These are phyloP conservation scores for Pachysandra terminalis DNA, from an alignment of 164 flowering plant genomes.

Conservation along the genomic window DNA sequence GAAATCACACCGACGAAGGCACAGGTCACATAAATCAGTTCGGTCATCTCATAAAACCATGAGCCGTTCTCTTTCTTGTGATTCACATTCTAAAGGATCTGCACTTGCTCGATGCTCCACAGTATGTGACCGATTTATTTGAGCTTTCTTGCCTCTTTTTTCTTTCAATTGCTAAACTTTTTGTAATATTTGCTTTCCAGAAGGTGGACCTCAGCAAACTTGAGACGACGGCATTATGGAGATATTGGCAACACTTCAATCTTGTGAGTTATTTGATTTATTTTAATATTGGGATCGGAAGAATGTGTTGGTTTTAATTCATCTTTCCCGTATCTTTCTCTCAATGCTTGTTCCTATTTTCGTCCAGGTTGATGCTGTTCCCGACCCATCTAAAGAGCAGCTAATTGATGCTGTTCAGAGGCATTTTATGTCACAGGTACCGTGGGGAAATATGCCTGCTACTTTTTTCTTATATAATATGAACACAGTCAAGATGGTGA, in stretches of 20 bases:
- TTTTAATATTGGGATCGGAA: background rate
- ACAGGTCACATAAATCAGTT: conserved; percentile 53
- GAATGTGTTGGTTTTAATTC: background rate
- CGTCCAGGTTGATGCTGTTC: conserved; percentile 61
- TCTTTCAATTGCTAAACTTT: background rate
- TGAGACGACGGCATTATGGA: conserved; percentile 82
- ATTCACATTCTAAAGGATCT: conserved; percentile 76
- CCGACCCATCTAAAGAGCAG: conserved; percentile 89
- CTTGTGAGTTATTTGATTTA: conserved; percentile 52
- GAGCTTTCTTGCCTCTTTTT: background rate
- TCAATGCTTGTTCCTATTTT: background rate
- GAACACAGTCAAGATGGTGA: background rate
- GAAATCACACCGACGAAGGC: conserved; percentile 69
- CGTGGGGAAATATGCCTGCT: background rate
- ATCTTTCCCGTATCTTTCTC: background rate
- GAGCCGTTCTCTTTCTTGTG: conserved; percentile 71
- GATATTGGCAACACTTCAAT: conserved; percentile 91
- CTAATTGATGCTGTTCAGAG: conserved; percentile 79
- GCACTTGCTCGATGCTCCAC: conserved; percentile 45
- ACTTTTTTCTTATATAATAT: background rate
- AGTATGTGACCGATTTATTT: conserved; percentile 27
- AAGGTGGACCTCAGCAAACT: conserved; percentile 88
- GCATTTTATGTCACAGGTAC: conserved; percentile 96
- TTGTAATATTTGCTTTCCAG: conserved; percentile 20
- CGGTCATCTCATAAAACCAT: conserved; percentile 67